A percentile compares a stretch with the other conserved stretches of the same genome.
These are phyloP conservation scores for Pisolithus orientalis DNA, from an alignment of 768 basidiomycete genomes.

Conservation along the genomic window DNA sequence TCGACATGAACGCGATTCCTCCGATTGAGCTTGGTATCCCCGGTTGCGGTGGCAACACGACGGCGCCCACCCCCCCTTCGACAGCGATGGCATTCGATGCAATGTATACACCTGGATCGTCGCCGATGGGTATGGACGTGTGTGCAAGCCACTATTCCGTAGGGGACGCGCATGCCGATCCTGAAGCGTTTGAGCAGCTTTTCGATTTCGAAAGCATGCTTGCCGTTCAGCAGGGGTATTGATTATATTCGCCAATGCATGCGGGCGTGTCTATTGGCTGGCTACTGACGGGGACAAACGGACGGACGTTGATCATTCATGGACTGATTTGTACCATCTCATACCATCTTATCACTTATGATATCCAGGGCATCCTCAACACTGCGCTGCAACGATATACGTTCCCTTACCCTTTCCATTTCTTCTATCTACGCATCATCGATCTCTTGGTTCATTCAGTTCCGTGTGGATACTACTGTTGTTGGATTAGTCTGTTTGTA, in stretches of 20 bases:
- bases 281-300: not conserved
- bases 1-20: constrained; percentile 60
- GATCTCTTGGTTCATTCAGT: constrained; percentile 24
- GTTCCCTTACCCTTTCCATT: constrained; percentile 11
- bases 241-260: constrained; percentile 28
- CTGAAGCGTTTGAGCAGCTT: constrained; percentile 31
- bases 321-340: constrained; percentile 23
- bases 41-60: constrained; percentile 32
- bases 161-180: constrained; percentile 19
- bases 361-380: constrained; percentile 17
- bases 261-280: constrained; percentile 29
- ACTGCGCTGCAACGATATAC: constrained; percentile 8
- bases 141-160: constrained; percentile 25
- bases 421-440: not conserved
- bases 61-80: constrained; percentile 4
- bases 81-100: constrained; percentile 12
- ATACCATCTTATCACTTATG: constrained; percentile 11
- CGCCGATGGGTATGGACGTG: constrained; percentile 21
- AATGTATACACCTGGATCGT: constrained; percentile 17
- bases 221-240: constrained; percentile 25
- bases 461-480: constrained; percentile 32
- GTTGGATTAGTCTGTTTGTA: constrained; percentile 32
- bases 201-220: constrained; percentile 34
- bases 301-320: constrained; percentile 13
- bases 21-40: constrained; percentile 55